These are phyloP conservation scores for Buxus sempervirens DNA, from an alignment of 164 flowering plant species.

Conservation along the genomic window DNA sequence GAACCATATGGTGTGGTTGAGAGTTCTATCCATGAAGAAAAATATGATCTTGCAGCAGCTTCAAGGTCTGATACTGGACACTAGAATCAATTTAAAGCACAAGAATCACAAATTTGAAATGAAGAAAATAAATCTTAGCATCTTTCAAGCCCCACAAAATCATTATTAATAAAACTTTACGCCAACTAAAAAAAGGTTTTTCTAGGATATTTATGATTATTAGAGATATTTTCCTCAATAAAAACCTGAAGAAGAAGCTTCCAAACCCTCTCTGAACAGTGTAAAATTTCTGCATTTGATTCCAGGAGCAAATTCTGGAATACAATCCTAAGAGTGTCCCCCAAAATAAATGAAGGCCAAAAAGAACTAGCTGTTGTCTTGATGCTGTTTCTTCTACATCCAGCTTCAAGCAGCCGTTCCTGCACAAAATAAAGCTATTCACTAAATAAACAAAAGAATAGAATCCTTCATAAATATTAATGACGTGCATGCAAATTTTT, in stretches of 20 bases:
- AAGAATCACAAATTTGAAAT: conserved; percentile 4
- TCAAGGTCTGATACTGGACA: conserved; percentile 75
- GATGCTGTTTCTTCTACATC: conserved; percentile 43
- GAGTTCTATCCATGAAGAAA: conserved; percentile 82
- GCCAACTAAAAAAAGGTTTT: not conserved
- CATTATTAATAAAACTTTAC: not conserved
- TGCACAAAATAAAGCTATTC: conserved; percentile 27
- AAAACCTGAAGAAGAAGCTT: conserved; percentile 80
- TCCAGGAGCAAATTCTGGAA: conserved; percentile 92
- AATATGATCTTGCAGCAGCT: conserved; percentile 52
- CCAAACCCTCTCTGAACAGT: conserved; percentile 95
- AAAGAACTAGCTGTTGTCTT: conserved; percentile 46
- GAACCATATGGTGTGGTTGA: conserved; percentile 90
- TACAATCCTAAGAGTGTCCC: conserved; percentile 91
- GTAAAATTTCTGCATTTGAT: conserved; percentile 72
- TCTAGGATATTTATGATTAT: not conserved
- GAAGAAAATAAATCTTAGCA: not conserved
- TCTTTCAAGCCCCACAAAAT: not conserved
- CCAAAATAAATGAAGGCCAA: conserved; percentile 91
- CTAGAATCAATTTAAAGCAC: conserved; percentile 30
- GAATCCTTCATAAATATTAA: not conserved
- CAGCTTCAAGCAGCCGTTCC: conserved; percentile 95
- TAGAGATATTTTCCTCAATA: not conserved
- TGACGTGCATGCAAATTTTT: no score
- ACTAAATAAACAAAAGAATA: conserved; percentile 4